A percentile compares a stretch with the other conserved stretches of the same genome.
Evolutionary conservation across 2,329 filamentous ascomycete species (phyloP).

Genomic region (Microsporum ferrugineum): DNA sequence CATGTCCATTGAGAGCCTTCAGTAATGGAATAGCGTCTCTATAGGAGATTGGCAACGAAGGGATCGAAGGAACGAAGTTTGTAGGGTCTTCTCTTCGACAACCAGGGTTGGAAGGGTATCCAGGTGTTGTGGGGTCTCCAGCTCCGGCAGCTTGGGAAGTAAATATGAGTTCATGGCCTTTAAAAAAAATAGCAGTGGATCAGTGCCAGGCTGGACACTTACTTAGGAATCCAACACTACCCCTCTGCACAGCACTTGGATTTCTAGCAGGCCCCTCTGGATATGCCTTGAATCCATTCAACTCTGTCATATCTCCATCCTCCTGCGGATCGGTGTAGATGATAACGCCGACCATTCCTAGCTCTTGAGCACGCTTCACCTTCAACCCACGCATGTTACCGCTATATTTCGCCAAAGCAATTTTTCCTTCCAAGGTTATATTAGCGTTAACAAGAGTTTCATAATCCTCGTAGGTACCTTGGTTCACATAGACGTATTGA

Average conservation of each 20-base stretch:
- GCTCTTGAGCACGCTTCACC: conserved; percentile 79
- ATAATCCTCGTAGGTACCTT: conserved; percentile 75
- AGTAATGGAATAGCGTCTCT: conserved; percentile 74
- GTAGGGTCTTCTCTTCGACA: conserved; percentile 62
- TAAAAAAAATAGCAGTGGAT: conserved; percentile 6
- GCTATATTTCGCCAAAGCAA: conserved; percentile 78
- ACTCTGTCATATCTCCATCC: conserved; percentile 69
- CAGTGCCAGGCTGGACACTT: conserved; percentile 32
- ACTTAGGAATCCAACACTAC: conserved; percentile 73
- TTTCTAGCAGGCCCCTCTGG: conserved; percentile 79
- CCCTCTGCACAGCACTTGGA: conserved; percentile 79
- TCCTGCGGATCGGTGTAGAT: conserved; percentile 85
- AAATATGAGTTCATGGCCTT: conserved; percentile 4
- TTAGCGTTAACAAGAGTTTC: conserved; percentile 68
- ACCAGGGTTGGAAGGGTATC: conserved; percentile 87
- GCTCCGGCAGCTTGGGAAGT: conserved; percentile 42
- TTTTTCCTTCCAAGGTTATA: conserved; percentile 67
- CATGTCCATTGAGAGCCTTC: conserved; percentile 81
- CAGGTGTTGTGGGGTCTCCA: conserved; percentile 79
- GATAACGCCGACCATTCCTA: conserved; percentile 76
- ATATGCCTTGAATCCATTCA: conserved; percentile 67
- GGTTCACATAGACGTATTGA: conserved; percentile 79
- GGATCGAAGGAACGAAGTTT: conserved; percentile 65
- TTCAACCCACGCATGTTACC: conserved; percentile 81
- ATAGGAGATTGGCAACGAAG: conserved; percentile 85